A percentile compares a stretch with the other conserved stretches of the same genome.
Evolutionary conservation across 2,329 filamentous ascomycete species (phyloP).

Genomic region (Colletotrichum truncatum): DNA sequence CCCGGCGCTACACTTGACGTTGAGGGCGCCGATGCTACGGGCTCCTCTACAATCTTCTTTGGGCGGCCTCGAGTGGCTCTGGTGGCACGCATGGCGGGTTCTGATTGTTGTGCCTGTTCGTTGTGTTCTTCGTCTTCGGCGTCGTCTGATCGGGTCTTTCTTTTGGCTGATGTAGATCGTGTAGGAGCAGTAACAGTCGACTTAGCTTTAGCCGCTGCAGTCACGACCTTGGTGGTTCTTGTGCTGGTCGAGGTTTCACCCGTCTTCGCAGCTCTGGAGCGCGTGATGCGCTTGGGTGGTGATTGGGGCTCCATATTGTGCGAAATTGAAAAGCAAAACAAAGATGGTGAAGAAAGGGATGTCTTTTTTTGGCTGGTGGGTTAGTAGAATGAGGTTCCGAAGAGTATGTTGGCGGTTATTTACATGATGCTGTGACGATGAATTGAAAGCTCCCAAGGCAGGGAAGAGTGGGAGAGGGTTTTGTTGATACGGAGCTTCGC

Average conservation of each 20-base stretch:
- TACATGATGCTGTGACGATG: constrained; percentile 21
- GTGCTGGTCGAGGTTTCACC: constrained; percentile 41
- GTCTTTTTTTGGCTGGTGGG: constrained; percentile 2
- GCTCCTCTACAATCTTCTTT: constrained; percentile 48
- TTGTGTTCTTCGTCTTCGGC: constrained; percentile 57
- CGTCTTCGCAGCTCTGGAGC: constrained; percentile 55
- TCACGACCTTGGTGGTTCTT: constrained; percentile 56
- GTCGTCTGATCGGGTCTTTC: constrained; percentile 66
- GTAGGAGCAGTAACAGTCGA: constrained; percentile 40
- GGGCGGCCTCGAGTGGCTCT: constrained; percentile 56
- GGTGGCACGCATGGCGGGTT: constrained; percentile 40
- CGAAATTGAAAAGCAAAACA: not conserved
- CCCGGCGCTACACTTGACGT: constrained; percentile 28
- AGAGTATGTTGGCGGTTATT: constrained; percentile 10
- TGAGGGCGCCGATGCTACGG: constrained; percentile 14
- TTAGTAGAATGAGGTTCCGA: constrained; percentile 17
- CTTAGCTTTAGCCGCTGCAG: constrained; percentile 59
- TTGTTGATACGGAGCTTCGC: constrained; percentile 32
- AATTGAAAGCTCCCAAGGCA: not conserved
- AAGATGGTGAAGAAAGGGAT: constrained; percentile 13
- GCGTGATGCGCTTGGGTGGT: constrained; percentile 68
- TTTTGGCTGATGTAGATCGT: constrained; percentile 46
- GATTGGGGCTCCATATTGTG: constrained; percentile 59
- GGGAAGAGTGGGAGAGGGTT: constrained; percentile 27
- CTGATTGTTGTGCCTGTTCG: constrained; percentile 36